Base-by-base conservation (phyloP, 345 rosid genomes). In the Cardamine chenopodiifolia region DNA sequence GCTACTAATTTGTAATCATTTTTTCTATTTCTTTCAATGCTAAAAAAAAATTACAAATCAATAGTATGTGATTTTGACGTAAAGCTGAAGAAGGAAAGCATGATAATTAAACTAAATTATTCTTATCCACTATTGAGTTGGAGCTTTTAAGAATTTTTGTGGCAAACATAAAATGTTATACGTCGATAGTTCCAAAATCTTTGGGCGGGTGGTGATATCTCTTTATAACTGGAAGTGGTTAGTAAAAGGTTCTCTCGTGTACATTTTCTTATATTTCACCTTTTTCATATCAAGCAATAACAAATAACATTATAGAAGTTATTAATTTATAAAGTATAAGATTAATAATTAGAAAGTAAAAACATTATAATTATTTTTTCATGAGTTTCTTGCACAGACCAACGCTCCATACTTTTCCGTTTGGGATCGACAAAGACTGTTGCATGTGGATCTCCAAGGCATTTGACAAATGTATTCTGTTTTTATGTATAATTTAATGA, bases 341-440 rank as follows among this genome's bases (percentile, higher is more conserved):
- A n/a, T n/a, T 18, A 10, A 28, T 29, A 44, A 52, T 5, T 40
- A 7, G 15, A 31, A 44, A 64, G 37, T 64, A 17, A 32, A 17
- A 32, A 17, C 3, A 9, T 2, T 17, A 34, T 47, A 65, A 66
- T 10, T 8, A 18, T 12, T 13, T 25, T 48, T 49, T 75, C 72
- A 75, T 60, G 72, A 39, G 72, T 52, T 67, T 75, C 79, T 68
- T 59, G 68, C 20, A 39, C 8, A 68, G 28, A 37, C 53, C 62
- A 75, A 67, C 68, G 73, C 62, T 67, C 68, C 68, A 75, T 60
- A 60, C 62, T 59, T 68, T 75, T 67, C 47, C 55, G 34, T 60
- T 75, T 60, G 12, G 55, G n/a, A 49, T 50, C 26, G 79, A 75
- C 22, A 50, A 50, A 49, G 68, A 59, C 62, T 1, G 45, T 67